Evolutionary conservation across 352 stramenopile species (phyloP).

Genomic region (Phytophthora pinifolia): DNA sequence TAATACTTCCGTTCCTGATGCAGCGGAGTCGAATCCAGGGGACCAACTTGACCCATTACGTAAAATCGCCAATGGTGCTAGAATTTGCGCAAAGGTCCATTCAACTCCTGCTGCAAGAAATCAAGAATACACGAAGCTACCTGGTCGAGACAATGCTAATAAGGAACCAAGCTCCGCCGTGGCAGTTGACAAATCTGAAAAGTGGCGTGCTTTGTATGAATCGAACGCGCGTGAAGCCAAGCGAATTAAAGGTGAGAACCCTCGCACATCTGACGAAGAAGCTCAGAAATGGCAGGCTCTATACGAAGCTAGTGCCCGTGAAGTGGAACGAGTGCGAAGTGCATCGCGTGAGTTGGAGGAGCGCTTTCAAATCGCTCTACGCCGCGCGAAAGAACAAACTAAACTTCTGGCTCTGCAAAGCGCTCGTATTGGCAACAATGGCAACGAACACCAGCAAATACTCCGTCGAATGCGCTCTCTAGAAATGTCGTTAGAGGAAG

Average conservation of each 20-base stretch:
- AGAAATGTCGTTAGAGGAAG: conserved; percentile 41
- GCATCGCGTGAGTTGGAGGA: conserved; percentile 44
- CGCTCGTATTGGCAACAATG: conserved; percentile 45
- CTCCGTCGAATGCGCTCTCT: conserved; percentile 49
- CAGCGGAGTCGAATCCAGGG: no score
- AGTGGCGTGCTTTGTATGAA: conserved; percentile 17
- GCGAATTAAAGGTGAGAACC: not conserved
- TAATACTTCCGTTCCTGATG: not conserved
- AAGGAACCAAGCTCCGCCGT: not conserved
- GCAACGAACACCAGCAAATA: conserved; percentile 60
- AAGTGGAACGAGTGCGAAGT: conserved; percentile 30
- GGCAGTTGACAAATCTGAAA: not conserved
- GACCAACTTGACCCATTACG: not conserved
- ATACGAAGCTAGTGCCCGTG: conserved; percentile 24
- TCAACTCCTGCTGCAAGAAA: not conserved
- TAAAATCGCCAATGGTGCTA: conserved; percentile 5
- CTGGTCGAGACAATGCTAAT: not conserved
- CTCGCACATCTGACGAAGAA: conserved; percentile 6
- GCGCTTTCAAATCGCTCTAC: conserved; percentile 54
- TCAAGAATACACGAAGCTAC: not conserved
- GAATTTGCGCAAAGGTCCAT: conserved; percentile 7
- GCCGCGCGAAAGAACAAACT: conserved; percentile 63
- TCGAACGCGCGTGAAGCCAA: conserved; percentile 15
- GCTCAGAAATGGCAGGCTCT: conserved; percentile 28
- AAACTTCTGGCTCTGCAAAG: conserved; percentile 71